These are phyloP conservation scores for Penicillium decumbens DNA, from an alignment of 2,329 filamentous ascomycete species.

Conservation along the genomic window DNA sequence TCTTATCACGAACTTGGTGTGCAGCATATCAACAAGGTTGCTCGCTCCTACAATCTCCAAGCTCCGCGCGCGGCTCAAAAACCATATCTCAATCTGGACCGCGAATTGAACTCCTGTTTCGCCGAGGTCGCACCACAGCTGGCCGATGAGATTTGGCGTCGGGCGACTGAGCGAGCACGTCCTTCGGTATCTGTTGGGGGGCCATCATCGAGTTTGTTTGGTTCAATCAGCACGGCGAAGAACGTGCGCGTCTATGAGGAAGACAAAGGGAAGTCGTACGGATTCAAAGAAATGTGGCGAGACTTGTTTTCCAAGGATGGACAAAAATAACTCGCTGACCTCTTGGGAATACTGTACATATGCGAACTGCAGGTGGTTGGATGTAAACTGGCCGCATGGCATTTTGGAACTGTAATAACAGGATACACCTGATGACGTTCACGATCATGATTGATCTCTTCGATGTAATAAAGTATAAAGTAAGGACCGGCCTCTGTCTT, in stretches of 20 bases:
- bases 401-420: not conserved
- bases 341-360: not conserved
- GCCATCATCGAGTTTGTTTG: constrained; percentile 53
- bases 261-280: constrained; percentile 66
- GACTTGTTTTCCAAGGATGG: constrained; percentile 59
- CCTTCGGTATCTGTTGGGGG: constrained; percentile 29
- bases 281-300: constrained; percentile 82
- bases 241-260: constrained; percentile 67
- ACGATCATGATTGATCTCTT: not conserved
- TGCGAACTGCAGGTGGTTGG: not conserved
- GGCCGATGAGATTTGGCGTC: constrained; percentile 65
- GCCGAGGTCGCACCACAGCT: constrained; percentile 78
- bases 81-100: constrained; percentile 77
- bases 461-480: not conserved
- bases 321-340: not conserved
- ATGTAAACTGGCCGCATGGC: not conserved
- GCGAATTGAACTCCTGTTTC: constrained; percentile 76
- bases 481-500: not conserved
- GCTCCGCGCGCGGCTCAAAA: constrained; percentile 89
- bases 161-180: constrained; percentile 52
- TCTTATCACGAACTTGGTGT: constrained; percentile 74
- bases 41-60: constrained; percentile 90
- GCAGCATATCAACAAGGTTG: constrained; percentile 69
- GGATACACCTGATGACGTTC: not conserved
- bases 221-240: constrained; percentile 50